Percentiles rank a stretch among this genome's conserved stretches.
Conservation (phyloP, 495 filamentous ascomycete species). For the Penicillium coffeae region DNA sequence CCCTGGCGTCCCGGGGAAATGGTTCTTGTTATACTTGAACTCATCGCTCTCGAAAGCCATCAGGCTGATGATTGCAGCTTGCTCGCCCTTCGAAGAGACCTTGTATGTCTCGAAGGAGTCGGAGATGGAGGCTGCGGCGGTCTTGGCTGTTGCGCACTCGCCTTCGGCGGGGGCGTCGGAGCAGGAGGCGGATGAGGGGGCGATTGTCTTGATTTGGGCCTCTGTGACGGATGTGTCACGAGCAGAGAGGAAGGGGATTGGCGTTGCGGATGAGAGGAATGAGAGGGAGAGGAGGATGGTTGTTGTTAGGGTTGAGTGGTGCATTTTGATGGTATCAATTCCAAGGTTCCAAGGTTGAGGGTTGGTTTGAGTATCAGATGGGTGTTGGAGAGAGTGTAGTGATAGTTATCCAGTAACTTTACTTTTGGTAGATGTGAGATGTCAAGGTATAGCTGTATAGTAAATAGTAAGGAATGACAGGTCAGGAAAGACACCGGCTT, state of each 20-base stretch:
- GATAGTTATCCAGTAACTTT: neutral
- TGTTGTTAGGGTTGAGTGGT: conserved; percentile 1
- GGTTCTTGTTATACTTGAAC: conserved; percentile 65
- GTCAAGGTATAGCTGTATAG: no score
- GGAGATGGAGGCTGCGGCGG: conserved; percentile 56
- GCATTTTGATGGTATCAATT: conserved; percentile 1
- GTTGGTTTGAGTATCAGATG: neutral
- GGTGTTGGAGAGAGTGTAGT: neutral
- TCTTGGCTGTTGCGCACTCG: conserved; percentile 65
- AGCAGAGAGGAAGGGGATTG: conserved; percentile 7
- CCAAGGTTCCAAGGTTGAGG: neutral
- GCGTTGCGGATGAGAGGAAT: conserved; percentile 11
- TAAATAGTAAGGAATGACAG: no score
- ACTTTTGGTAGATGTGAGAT: no score
- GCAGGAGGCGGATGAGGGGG: conserved; percentile 49
- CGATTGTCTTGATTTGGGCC: conserved; percentile 49
- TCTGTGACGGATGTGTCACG: conserved; percentile 29
- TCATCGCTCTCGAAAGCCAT: conserved; percentile 67
- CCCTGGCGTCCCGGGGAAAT: conserved; percentile 56
- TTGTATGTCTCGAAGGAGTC: conserved; percentile 54
- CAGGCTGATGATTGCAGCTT: conserved; percentile 58
- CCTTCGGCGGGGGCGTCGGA: conserved; percentile 30
- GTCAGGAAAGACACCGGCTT: neutral
- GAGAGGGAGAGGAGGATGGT: conserved; percentile 15
- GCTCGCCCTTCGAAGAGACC: conserved; percentile 51